Conservation (phyloP, 2,329 filamentous ascomycete genomes). For the Aphanocladium album region DNA sequence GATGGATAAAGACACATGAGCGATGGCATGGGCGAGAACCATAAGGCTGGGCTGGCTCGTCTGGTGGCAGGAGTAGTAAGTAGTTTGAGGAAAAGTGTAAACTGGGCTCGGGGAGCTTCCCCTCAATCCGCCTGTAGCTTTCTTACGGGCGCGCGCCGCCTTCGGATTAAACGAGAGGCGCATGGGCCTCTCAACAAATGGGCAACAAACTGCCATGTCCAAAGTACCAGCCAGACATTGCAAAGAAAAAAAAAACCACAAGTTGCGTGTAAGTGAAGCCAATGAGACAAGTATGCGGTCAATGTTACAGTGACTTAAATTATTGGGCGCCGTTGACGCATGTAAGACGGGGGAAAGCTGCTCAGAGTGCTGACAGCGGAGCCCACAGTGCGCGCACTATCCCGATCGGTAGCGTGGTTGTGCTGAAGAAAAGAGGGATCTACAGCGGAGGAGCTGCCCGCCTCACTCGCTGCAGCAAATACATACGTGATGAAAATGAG, state of each 20-base stretch:
- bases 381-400: neutral
- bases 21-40: neutral
- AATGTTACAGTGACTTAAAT: neutral
- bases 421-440: too few relatives aligned
- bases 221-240: neutral
- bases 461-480: too few relatives aligned
- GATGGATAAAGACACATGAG: neutral
- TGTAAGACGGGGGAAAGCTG: neutral
- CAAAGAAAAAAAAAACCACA: neutral
- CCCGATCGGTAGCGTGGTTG: neutral
- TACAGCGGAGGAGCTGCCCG: too few relatives aligned
- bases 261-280: neutral
- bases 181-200: neutral
- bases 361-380: slow-evolving; percentile 5
- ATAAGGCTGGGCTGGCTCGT: neutral
- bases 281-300: neutral
- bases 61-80: neutral
- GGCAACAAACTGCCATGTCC: neutral
- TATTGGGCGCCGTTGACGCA: neutral
- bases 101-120: neutral
- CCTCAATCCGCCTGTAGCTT: neutral
- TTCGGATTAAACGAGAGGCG: neutral
- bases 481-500: too few relatives aligned
- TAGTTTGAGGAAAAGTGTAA: slow-evolving; percentile 2
- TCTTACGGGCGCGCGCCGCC: too few relatives aligned